Conservation (phyloP, 106 monocot species). For the Hemerocallis citrina region DNA sequence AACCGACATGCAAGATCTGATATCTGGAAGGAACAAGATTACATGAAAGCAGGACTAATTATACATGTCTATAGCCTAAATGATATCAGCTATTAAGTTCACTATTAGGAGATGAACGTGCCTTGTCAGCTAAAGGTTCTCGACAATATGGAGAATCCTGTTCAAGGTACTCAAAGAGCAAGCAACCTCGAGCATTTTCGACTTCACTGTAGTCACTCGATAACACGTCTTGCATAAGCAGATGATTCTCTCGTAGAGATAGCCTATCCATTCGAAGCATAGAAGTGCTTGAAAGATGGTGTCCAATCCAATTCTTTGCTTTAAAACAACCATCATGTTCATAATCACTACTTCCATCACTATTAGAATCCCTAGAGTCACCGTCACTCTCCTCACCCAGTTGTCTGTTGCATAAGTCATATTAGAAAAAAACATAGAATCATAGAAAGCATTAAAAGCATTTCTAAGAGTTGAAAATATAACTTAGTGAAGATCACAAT, state of each 20-base stretch:
- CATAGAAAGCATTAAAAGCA: too few species aligned
- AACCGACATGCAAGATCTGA: conserved; percentile 36
- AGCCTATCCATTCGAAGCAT: conserved; percentile 10
- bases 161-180: conserved; percentile 53
- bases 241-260: conserved; percentile 14
- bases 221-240: conserved; percentile 16
- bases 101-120: neutral
- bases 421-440: too few species aligned
- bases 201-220: conserved; percentile 32
- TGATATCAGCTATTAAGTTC: too few species aligned
- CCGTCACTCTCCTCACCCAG: conserved; percentile 36
- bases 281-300: conserved; percentile 1
- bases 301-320: conserved; percentile 7
- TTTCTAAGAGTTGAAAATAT: too few species aligned
- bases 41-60: neutral
- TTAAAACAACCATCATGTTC: conserved; percentile 34
- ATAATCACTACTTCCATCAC: conserved; percentile 51
- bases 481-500: too few species aligned
- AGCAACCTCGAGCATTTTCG: conserved; percentile 16
- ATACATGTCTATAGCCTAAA: too few species aligned
- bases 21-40: conserved; percentile 24
- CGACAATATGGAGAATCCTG: conserved; percentile 38
- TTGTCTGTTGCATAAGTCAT: conserved; percentile 5
- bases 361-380: conserved; percentile 39
- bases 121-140: conserved; percentile 56